These are phyloP conservation scores for Alternaria postmessia DNA, from an alignment of 2,329 filamentous ascomycete genomes.

Conservation along the genomic window DNA sequence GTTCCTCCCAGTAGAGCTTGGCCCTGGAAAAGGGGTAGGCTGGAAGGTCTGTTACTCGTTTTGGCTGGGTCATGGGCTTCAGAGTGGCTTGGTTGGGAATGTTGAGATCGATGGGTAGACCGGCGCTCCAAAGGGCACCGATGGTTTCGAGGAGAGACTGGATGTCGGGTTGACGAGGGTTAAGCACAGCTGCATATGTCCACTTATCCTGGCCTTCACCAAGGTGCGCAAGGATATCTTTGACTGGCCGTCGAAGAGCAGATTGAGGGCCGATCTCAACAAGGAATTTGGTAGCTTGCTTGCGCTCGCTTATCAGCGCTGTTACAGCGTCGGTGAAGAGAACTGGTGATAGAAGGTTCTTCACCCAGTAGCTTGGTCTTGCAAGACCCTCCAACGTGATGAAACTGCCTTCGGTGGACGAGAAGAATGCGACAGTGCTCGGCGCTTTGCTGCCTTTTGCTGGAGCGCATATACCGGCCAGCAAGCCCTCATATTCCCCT, in stretches of 20 bases:
- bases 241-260: constrained; percentile 13
- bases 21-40: constrained; percentile 42
- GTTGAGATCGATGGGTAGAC: constrained; percentile 12
- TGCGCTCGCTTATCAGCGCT: constrained; percentile 7
- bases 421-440: constrained; percentile 5
- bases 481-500: not conserved
- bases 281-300: constrained; percentile 4
- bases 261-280: constrained; percentile 23
- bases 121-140: constrained; percentile 9
- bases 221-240: constrained; percentile 10
- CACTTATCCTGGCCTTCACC: constrained; percentile 10
- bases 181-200: constrained; percentile 11
- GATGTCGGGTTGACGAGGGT: constrained; percentile 1
- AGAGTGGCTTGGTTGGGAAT: constrained; percentile 13
- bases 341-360: constrained; percentile 14
- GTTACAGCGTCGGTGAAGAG: constrained; percentile 9
- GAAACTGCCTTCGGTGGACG: constrained; percentile 3
- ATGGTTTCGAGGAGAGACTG: constrained; percentile 4
- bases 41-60: constrained; percentile 8
- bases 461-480: constrained; percentile 2
- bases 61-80: constrained; percentile 6
- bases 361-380: constrained; percentile 12
- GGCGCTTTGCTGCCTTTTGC: not conserved
- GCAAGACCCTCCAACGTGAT: constrained; percentile 2
- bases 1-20: constrained; percentile 32